phyloP scores from a whole-genome alignment of 2,329 filamentous ascomycete genomes.

The Emericellopsis cladophorae region DNA sequence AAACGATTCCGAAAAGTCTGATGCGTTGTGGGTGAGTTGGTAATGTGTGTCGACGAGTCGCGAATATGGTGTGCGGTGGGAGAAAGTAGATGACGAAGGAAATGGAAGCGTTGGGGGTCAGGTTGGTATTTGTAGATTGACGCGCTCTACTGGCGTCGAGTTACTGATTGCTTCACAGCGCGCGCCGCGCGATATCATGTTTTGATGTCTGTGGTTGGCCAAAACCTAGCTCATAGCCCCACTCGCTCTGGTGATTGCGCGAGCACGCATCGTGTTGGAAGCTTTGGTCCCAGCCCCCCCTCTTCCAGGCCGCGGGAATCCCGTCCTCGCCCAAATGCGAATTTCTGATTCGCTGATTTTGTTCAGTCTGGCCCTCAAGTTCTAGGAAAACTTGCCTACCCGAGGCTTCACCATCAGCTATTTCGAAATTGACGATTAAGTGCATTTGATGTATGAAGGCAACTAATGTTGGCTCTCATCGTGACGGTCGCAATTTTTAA shows the following conservation, averaged over 20 bases:
- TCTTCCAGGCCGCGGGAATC: too few species aligned
- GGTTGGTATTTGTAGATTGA: slow-evolving; percentile 49
- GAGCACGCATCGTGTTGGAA: too few species aligned
- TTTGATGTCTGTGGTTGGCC: neutral
- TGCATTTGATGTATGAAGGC: too few species aligned
- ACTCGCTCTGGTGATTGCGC: neutral
- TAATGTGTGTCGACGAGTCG: slow-evolving; percentile 4
- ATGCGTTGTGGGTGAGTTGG: slow-evolving; percentile 1
- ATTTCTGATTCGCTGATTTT: too few species aligned
- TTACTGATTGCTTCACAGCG: slow-evolving; percentile 39
- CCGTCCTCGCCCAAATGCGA: too few species aligned
- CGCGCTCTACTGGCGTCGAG: slow-evolving; percentile 33
- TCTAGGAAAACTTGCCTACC: too few species aligned
- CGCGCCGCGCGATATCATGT: neutral
- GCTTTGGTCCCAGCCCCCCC: too few species aligned
- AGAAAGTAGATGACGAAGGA: slow-evolving; percentile 31
- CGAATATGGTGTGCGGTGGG: slow-evolving; percentile 17
- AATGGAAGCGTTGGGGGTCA: slow-evolving; percentile 35
- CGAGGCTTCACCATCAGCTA: too few species aligned
- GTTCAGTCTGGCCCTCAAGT: too few species aligned
- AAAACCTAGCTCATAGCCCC: neutral
- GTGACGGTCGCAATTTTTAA: too few species aligned
- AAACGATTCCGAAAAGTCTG: slow-evolving; percentile 5
- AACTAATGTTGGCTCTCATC: too few species aligned
- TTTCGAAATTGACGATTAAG: too few species aligned